Percentiles rank a stretch among this genome's conserved stretches.
These are phyloP conservation scores for Secale cereale DNA, from an alignment of 176 grass and related monocot genomes.

Conservation along the genomic window DNA sequence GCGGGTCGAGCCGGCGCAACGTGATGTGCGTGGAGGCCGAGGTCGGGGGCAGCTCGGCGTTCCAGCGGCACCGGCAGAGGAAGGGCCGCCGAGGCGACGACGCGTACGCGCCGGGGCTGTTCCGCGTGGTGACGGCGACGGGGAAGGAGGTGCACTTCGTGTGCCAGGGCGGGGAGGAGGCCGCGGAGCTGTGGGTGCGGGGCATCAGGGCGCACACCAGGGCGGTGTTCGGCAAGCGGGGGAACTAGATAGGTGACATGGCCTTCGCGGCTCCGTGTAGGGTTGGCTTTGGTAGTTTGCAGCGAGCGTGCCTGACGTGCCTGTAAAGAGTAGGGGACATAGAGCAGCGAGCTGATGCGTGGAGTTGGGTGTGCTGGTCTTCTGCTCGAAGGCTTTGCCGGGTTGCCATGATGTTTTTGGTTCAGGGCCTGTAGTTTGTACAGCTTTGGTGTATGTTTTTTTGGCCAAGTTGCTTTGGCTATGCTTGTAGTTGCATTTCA, in stretches of 20 bases:
- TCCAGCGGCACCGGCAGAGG: conserved; percentile 53
- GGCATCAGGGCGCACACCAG: conserved; percentile 69
- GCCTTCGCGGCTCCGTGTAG: not conserved
- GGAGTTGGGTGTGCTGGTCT: conserved; percentile 36
- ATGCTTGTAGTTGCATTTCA: not conserved
- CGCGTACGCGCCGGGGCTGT: conserved; percentile 66
- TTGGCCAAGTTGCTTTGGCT: conserved; percentile 39
- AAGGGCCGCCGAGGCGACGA: conserved; percentile 27
- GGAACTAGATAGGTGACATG: conserved; percentile 2
- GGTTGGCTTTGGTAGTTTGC: conserved; percentile 34
- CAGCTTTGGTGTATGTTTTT: conserved; percentile 12
- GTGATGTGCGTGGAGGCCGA: conserved; percentile 78
- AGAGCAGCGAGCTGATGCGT: conserved; percentile 22
- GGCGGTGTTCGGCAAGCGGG: conserved; percentile 39
- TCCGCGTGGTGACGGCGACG: conserved; percentile 71
- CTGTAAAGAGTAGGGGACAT: conserved; percentile 33
- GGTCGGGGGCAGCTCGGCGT: conserved; percentile 64
- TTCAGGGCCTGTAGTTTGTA: conserved; percentile 44
- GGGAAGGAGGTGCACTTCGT: conserved; percentile 94
- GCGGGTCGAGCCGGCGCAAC: conserved; percentile 55
- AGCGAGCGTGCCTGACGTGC: conserved; percentile 25
- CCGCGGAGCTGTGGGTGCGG: conserved; percentile 85
- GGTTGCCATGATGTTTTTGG: conserved; percentile 56
- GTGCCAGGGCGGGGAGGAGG: conserved; percentile 69
- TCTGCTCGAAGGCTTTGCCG: conserved; percentile 67